Base-by-base conservation (phyloP, 1,139 yeast species). In the Eremothecium coryli region DNA sequence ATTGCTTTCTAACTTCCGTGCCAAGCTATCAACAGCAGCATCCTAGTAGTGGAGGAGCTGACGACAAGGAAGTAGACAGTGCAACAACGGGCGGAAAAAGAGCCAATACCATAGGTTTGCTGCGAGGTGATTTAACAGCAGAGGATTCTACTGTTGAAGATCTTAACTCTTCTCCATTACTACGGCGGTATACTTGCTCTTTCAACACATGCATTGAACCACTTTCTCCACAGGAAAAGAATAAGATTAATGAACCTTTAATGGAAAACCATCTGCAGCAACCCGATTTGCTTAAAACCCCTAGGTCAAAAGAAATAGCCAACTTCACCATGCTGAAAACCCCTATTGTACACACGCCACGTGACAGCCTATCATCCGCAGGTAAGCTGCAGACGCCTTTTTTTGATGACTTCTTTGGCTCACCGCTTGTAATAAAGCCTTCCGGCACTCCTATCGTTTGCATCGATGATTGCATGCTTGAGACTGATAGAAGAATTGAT, bases 321-420 rank as follows among this genome's bases (percentile, higher is more conserved):
- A 16, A n/a, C 30, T 16, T 15, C n/a, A 11, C 26, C 12, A 9
- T 23, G 7, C 10, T 9, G 12, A 23, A 7, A 9, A 9, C 26
- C 10, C 14, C 14, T 9, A 7, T 9, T 8, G 26, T 9, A 14
- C 8, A 40, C 45, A 49, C 57, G 4, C 57, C 58, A 7, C 47
- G 45, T 29, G 56, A 49, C 31, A 44, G 37, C 10, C 40, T 43
- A 18, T 35, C 49, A 4, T 39, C 50, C 10, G 27, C 46, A 26
- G 48, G 47, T 25, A 55, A 46, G 37, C 52, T 56, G 56, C 56
- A 54, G 38, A 55, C 60, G 7, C 61, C 61, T 15, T 52, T 54
- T 17, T 52, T 54, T 26, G 60, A 57, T 33, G 61, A 57, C 36
- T 42, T 51, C 13, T 54, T 54, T 35, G 48, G 52, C 15, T 56